Conservation (phyloP, 1,284 basidiomycete genomes). For the Rhodotorula sp. region DNA sequence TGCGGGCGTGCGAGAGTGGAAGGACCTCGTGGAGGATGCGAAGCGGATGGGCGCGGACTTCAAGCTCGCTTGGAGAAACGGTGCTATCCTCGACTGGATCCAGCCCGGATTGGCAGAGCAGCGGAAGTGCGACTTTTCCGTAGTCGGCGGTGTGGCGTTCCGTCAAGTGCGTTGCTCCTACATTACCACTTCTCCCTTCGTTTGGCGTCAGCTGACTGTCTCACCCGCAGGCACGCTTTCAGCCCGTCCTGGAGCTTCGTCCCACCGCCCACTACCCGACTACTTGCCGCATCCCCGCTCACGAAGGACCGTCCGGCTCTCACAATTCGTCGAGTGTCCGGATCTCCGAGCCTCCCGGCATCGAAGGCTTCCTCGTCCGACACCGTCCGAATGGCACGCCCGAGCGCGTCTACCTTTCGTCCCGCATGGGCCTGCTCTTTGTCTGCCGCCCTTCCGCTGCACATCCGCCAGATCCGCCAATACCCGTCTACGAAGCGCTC, state of each 20-base stretch:
- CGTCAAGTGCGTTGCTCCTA: constrained; percentile 20
- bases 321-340: constrained; percentile 8
- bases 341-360: constrained; percentile 37
- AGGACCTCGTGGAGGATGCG: constrained; percentile 29
- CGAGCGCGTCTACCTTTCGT: constrained; percentile 37
- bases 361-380: constrained; percentile 41
- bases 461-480: constrained; percentile 33
- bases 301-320: not conserved
- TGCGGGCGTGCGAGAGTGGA: constrained; percentile 29
- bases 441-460: constrained; percentile 23
- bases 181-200: not conserved
- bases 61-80: constrained; percentile 36
- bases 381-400: constrained; percentile 18
- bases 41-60: constrained; percentile 24
- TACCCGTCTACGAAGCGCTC: constrained; percentile 1
- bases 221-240: not conserved
- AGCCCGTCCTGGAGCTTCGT: constrained; percentile 31
- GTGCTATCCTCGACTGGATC: constrained; percentile 40
- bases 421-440: constrained; percentile 34
- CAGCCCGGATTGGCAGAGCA: constrained; percentile 4
- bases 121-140: constrained; percentile 19
- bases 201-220: not conserved
- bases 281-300: constrained; percentile 23
- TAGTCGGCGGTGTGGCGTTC: constrained; percentile 23
- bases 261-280: constrained; percentile 40